Base-by-base conservation (phyloP, 306 rosid genomes). In the Gynostemma pentaphyllum region DNA sequence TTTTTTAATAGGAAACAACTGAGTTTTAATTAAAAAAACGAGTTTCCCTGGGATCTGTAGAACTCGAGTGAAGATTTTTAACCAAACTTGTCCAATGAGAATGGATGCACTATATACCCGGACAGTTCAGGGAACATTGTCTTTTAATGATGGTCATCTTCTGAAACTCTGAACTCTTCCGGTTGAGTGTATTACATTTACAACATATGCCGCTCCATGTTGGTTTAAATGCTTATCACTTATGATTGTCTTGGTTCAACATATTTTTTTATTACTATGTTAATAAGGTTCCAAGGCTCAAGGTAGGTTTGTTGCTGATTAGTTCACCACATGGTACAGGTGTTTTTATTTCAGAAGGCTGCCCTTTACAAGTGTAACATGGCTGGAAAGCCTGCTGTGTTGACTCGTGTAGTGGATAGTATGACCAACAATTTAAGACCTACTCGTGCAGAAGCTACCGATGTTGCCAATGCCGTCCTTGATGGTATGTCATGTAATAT, bases 361-460 rank as follows among this genome's bases (percentile, higher is more conserved):
- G 99, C 99, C 19, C 87, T 94, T 32, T 80, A 86, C 75, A 86
- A 88, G 80, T 94, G 99, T 79, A 94, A 88, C 72, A 94, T 94
- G 99, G 99, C 95, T 64, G 99, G 99, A 76, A 94, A 94, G 69
- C 97, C 99, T 76, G 97, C 99, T n/a, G 99, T 94, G 51, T 81
- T 94, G 30, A 94, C 99, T 12, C 99, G 97, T 78, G 99, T 94
- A 66, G 99, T 94, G 72, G 99, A 94, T 65, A 88, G 97, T 61
- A 94, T 94, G 99, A 94, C 99, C 12, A 85, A 81, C 89, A 94
- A 94, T 83, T 80, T 94, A 76, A 78, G 99, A 40, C 99, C 99
- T 68, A 94, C 99, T 71, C 99, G 99, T 79, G 99, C 99, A n/a
- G 99, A 94, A 81, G 99, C 99, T 64, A 94, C 99, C 52, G 99